Percentiles rank a stretch among this genome's conserved stretches.
Evolutionary conservation across 768 basidiomycete species (phyloP).

Genomic region (Hemileccinum rubropunctum): DNA sequence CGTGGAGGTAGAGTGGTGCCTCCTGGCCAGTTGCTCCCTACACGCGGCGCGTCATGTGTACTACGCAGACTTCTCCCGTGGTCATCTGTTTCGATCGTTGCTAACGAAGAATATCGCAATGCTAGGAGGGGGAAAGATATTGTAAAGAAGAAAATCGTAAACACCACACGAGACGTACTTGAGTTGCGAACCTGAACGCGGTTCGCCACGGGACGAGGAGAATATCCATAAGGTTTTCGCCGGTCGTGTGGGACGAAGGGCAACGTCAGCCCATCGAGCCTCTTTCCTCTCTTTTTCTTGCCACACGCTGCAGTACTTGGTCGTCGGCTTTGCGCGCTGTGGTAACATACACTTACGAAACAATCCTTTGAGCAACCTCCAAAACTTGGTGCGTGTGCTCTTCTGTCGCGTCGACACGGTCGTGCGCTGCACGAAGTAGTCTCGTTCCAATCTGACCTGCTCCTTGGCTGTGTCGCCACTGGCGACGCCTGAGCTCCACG

Average conservation of each 20-base stretch:
- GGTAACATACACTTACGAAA: slow-evolving; percentile 5
- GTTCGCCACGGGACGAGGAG: slow-evolving; percentile 46
- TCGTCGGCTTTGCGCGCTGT: neutral
- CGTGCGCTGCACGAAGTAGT: neutral
- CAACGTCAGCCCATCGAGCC: neutral
- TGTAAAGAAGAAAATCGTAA: neutral
- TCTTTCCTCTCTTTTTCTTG: neutral
- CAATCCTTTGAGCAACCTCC: slow-evolving; percentile 1
- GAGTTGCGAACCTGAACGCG: slow-evolving; percentile 40
- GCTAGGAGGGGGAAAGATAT: slow-evolving; percentile 17
- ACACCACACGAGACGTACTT: slow-evolving; percentile 33
- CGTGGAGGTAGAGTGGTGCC: slow-evolving; percentile 51
- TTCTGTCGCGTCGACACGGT: neutral
- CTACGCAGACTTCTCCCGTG: slow-evolving; percentile 34
- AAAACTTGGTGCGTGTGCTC: neutral
- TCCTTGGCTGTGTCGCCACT: slow-evolving; percentile 3
- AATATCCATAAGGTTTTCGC: slow-evolving; percentile 57
- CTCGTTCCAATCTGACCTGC: slow-evolving; percentile 1
- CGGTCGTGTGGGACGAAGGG: slow-evolving; percentile 33
- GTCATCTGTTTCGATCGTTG: slow-evolving; percentile 30
- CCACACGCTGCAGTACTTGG: neutral
- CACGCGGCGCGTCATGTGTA: slow-evolving; percentile 23
- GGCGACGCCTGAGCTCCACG: neutral
- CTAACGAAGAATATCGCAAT: slow-evolving; percentile 16
- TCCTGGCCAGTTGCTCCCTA: slow-evolving; percentile 45